Conservation (phyloP, 805 yeast genomes). For the Tetrapisispora pingtungensis region DNA sequence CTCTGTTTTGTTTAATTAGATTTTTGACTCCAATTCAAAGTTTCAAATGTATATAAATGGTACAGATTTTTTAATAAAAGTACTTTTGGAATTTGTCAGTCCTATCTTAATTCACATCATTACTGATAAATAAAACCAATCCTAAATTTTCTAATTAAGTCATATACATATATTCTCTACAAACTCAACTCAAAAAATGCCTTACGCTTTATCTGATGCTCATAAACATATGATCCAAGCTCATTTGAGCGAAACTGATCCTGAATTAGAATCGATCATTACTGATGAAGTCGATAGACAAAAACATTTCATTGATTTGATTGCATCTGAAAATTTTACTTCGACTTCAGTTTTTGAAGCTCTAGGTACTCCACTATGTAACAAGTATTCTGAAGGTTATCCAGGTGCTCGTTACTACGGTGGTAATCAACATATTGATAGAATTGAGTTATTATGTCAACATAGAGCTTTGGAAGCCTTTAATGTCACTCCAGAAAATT, state of each 20-base stretch:
- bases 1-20: not conserved
- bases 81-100: too few species aligned
- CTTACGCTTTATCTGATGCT: conserved; percentile 34
- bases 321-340: conserved; percentile 96
- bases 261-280: conserved; percentile 65
- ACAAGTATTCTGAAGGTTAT: conserved; percentile 97
- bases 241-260: conserved; percentile 52
- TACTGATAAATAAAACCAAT: too few species aligned
- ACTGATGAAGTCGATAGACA: conserved; percentile 82
- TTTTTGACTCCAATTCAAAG: too few species aligned
- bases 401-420: conserved; percentile 99
- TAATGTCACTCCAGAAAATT: conserved; percentile 61
- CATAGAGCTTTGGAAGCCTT: conserved; percentile 89
- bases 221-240: conserved; percentile 60
- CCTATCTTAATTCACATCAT: too few species aligned
- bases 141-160: not conserved
- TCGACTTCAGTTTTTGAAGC: conserved; percentile 93
- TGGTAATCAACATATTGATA: conserved; percentile 94
- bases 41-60: not conserved
- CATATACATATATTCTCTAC: not conserved
- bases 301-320: conserved; percentile 83
- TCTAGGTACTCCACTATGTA: conserved; percentile 94
- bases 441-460: conserved; percentile 87
- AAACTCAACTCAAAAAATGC: not conserved
- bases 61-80: not conserved